phyloP scores from a whole-genome alignment of 768 basidiomycete genomes.

The Cubamyces sp. region DNA sequence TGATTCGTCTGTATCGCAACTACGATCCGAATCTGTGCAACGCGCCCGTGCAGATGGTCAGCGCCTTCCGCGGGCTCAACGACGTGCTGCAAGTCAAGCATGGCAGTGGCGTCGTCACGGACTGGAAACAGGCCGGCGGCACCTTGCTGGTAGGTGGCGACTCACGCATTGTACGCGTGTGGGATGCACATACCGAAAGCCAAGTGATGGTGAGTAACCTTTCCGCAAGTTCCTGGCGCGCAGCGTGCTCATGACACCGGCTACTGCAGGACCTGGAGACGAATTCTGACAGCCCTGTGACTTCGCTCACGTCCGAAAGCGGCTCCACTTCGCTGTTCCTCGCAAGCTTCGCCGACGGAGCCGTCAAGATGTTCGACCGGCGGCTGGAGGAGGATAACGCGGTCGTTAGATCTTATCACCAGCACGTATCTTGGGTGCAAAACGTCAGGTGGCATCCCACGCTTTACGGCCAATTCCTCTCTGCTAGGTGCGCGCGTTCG shows the following conservation, averaged over 20 bases:
- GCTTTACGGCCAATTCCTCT: conserved; percentile 70
- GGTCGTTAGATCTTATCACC: conserved; percentile 74
- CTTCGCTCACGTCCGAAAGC: conserved; percentile 79
- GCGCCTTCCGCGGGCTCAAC: conserved; percentile 87
- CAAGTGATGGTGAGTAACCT: conserved; percentile 61
- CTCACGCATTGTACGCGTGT: conserved; percentile 83
- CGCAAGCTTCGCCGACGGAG: conserved; percentile 92
- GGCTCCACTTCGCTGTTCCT: conserved; percentile 80
- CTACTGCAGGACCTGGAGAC: conserved; percentile 79
- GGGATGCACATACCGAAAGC: conserved; percentile 94
- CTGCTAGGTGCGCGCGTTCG: conserved; percentile 72
- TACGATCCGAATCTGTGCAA: conserved; percentile 78
- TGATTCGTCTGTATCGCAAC: conserved; percentile 89
- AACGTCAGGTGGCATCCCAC: conserved; percentile 86
- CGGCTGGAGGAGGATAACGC: conserved; percentile 84
- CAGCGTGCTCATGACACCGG: conserved; percentile 7
- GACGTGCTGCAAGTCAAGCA: conserved; percentile 76
- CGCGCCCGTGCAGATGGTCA: conserved; percentile 86
- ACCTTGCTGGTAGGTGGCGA: conserved; percentile 91
- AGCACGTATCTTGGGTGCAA: conserved; percentile 87
- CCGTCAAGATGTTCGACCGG: conserved; percentile 88
- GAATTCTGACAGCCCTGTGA: conserved; percentile 87
- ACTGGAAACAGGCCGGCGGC: conserved; percentile 92
- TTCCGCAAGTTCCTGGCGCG: neutral
- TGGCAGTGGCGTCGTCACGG: conserved; percentile 83